Evolutionary conservation across 305 asterid species (phyloP), one percentile per base, ranked within the genome.

Genomic region (Solanum hybrid): DNA sequence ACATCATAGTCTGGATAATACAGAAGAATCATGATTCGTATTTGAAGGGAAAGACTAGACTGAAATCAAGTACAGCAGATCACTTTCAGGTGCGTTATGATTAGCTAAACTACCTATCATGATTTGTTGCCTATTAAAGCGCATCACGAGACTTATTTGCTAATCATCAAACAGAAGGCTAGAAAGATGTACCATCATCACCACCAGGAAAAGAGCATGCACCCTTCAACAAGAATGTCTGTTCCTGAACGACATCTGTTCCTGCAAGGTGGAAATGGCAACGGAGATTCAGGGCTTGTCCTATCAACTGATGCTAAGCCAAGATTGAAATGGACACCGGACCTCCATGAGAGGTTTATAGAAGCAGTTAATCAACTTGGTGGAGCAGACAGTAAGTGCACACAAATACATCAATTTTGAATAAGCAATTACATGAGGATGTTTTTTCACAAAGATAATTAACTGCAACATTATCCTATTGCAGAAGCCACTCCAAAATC

Each of bases 401-500:
- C 35, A 69, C 71, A 34, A 89, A 56, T 16, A 10, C 86, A 78
- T 88, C 86, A 22, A 89, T 79, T 84, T 86, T 71, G 24, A 10
- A 7, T 80, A 66, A 72, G 81, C 91, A 73, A 71, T 60, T 60
- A 60, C 79, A 72, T 46, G 85, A 90, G 78, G 78, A 84, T 86
- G 87, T 22, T 86, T 38, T 69, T 80, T 89, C 72, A 86, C 89
- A 88, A 87, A 88, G 90, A 90, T 92, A 89, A 89, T 86, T 87
- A 88, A 87, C 88, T 66, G 40, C 85, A 66, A 69, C 89, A 34
- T 90, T 69, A 89, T 91, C 88, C 85, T 90, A 64, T 91, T 91
- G 92, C 98, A 97, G 99, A 96, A 94, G 99, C 99, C 88, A 97
- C 99, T 88, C 99, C 99, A 81, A 97, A 97, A 92, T 96, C 99